Conservation (phyloP, 805 yeast genomes). For the Zygoascus ofunaensis region DNA sequence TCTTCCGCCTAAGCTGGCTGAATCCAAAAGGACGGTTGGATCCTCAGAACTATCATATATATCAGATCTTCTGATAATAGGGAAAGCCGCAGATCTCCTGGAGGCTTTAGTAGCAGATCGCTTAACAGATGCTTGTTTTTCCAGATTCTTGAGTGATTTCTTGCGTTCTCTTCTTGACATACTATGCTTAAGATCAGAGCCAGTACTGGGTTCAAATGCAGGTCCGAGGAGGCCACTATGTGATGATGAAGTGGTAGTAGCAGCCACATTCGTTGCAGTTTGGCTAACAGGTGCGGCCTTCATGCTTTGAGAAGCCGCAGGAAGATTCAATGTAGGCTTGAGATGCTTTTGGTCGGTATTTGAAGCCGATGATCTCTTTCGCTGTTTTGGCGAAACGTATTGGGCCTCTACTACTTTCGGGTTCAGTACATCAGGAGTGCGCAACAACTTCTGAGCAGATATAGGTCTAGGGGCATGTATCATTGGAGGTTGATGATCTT, state of each 20-base stretch:
- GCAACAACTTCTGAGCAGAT: not conserved
- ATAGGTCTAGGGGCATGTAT: not conserved
- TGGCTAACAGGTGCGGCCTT: not conserved
- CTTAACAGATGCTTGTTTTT: constrained; percentile 1
- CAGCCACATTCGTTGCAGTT: no score
- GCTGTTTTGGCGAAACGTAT: not conserved
- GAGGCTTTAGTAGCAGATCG: constrained; percentile 5
- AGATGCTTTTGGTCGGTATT: not conserved
- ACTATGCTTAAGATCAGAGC: not conserved
- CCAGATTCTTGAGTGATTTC: not conserved
- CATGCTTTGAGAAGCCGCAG: not conserved
- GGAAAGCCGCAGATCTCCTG: not conserved
- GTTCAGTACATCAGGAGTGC: not conserved
- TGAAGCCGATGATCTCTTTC: not conserved
- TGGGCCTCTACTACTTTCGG: not conserved
- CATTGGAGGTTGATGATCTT: no score
- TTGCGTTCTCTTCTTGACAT: not conserved
- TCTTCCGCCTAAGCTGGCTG: not conserved
- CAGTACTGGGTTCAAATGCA: not conserved
- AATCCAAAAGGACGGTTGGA: constrained; percentile 1
- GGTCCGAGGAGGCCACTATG: no score
- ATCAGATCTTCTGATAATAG: constrained; percentile 10
- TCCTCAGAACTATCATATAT: constrained; percentile 6
- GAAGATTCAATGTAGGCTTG: not conserved
- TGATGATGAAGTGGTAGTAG: no score